Conservation (phyloP, 805 yeast species). For the Metschnikowia santaceciliae region DNA sequence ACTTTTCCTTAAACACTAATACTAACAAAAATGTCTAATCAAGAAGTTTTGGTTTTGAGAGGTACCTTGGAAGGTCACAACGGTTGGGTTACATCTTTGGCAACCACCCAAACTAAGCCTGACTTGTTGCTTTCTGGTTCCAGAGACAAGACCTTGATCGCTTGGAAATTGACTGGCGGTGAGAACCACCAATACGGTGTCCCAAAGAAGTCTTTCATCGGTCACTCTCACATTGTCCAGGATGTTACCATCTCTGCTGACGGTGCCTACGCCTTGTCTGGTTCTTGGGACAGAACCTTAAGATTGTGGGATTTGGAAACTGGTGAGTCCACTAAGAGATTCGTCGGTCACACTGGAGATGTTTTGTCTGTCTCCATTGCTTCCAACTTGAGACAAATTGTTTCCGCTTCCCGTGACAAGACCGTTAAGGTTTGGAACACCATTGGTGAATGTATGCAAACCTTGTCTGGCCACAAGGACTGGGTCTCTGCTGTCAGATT, state of each 20-base stretch:
- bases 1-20: conserved; percentile 7
- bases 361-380: conserved; percentile 96
- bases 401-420: conserved; percentile 98
- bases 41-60: conserved; percentile 98
- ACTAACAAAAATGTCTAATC: conserved; percentile 56
- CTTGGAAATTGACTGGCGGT: conserved; percentile 95
- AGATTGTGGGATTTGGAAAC: conserved; percentile 97
- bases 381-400: conserved; percentile 94
- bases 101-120: conserved; percentile 98
- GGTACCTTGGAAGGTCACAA: conserved; percentile 94
- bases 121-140: conserved; percentile 97
- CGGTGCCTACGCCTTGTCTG: conserved; percentile 96
- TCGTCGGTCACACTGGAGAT: conserved; percentile 97
- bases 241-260: conserved; percentile 97
- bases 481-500: conserved; percentile 99
- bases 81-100: conserved; percentile 95
- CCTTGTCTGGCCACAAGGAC: conserved; percentile 94
- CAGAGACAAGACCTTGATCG: conserved; percentile 97
- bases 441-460: conserved; percentile 93
- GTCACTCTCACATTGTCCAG: conserved; percentile 99
- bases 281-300: conserved; percentile 99
- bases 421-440: conserved; percentile 99
- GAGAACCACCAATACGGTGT: conserved; percentile 93
- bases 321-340: conserved; percentile 92
- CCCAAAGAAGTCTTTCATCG: conserved; percentile 94